Evolutionary conservation across 2,329 filamentous ascomycete genomes (phyloP).

Genomic region (Didymella pinodella): DNA sequence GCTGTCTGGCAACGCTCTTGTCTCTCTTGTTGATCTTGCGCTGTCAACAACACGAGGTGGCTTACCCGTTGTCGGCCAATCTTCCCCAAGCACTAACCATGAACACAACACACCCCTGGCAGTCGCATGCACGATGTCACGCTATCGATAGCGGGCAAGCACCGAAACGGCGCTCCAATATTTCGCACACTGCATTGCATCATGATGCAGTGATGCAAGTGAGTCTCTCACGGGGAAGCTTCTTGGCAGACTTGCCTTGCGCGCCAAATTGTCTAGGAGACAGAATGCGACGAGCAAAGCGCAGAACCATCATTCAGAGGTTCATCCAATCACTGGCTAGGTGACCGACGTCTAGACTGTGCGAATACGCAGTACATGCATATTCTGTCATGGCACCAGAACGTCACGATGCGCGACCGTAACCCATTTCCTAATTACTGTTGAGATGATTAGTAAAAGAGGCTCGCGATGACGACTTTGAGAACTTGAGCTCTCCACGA

Average conservation of each 20-base stretch:
- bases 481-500: neutral
- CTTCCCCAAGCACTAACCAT: conserved; percentile 16
- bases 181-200: conserved; percentile 19
- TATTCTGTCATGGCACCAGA: neutral
- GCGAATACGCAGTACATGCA: neutral
- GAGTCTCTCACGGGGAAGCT: neutral
- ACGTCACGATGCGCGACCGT: conserved; percentile 2
- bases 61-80: conserved; percentile 21
- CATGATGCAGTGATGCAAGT: conserved; percentile 15
- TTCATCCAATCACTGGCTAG: neutral
- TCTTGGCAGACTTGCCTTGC: conserved; percentile 1
- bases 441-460: neutral
- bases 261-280: neutral
- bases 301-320: neutral
- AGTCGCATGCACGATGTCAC: conserved; percentile 24
- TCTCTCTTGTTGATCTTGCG: conserved; percentile 6
- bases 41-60: conserved; percentile 23
- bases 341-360: neutral
- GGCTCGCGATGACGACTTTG: neutral
- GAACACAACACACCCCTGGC: conserved; percentile 14
- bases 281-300: neutral
- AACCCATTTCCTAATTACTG: neutral
- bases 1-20: neutral
- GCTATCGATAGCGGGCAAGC: conserved; percentile 32
- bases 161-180: conserved; percentile 33